Evolutionary conservation across 345 rosid species (phyloP).

Genomic region (Schrenkiella parvula): DNA sequence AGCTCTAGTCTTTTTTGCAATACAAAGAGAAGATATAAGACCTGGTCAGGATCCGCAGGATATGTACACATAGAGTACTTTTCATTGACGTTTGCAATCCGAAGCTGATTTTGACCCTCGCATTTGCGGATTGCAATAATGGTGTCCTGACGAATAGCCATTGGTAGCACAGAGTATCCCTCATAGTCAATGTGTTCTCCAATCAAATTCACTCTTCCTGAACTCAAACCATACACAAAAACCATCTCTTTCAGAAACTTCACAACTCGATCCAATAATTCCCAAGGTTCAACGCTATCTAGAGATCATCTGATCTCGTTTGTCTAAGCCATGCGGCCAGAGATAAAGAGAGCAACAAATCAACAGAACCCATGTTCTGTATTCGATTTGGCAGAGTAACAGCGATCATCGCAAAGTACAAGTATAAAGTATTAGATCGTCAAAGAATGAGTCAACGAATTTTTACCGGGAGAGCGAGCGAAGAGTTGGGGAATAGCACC

Average conservation of each 20-base stretch:
- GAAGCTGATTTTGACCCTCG: conserved; percentile 47
- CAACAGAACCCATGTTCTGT: neutral
- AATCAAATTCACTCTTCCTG: conserved; percentile 96
- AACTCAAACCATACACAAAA: neutral
- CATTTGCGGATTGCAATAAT: conserved; percentile 71
- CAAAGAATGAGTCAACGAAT: neutral
- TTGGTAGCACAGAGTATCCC: conserved; percentile 95
- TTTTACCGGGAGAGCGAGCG: conserved; percentile 87
- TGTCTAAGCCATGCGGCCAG: neutral
- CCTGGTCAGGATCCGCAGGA: conserved; percentile 88
- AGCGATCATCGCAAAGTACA: neutral
- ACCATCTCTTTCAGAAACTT: neutral
- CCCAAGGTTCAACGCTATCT: neutral
- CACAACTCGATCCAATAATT: neutral
- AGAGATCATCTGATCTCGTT: neutral
- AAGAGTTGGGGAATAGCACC: conserved; percentile 62
- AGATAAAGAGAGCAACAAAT: neutral
- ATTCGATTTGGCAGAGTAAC: neutral
- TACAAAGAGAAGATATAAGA: neutral
- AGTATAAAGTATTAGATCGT: neutral
- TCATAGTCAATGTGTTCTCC: conserved; percentile 99
- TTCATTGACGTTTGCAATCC: conserved; percentile 70
- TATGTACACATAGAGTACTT: conserved; percentile 72
- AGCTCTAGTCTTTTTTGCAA: neutral
- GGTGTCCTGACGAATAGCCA: conserved; percentile 98